Evolutionary conservation across 257 asterid species (phyloP), one percentile per base, ranked within the genome.

Genomic region (Voacanga thouarsii): DNA sequence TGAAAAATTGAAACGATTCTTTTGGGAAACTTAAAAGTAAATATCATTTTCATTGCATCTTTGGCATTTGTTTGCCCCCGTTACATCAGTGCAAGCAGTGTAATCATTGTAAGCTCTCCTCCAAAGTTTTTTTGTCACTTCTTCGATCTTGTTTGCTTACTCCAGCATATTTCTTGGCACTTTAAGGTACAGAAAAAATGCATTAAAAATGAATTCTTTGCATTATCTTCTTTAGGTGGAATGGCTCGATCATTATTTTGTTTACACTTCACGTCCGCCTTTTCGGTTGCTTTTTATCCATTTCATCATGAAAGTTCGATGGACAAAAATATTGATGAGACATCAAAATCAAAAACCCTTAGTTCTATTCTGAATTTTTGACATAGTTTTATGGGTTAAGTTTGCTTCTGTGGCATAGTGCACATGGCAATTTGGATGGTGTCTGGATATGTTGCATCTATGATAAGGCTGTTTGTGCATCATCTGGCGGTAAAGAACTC

Each of bases 191-290:
- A 6, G 47, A 12, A 2, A 2, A 63, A 61, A 72, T 64, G 45
- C 65, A 59, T 18, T 37, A 26, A n/a, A 67, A 55, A 16, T 80
- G 44, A 57, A 71, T 61, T 69, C 41, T 1, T 49, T 21, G 57
- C 18, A 9, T 41, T 10, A 39, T 67, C 65, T 37, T 74, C 55
- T 76, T 72, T 55, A 43, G 77, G 76, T 67, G 83, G 77, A 70
- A 33, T 47, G 80, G 77, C 53, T 80, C 56, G 21, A 69, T 75
- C 79, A 47, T 63, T 73, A 78, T 84, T 75, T 74, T 49, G 61
- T 74, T 79, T 67, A 49, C 78, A 77, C 73, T 53, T 74, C 76
- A 70, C 63, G 56, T 30, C 68, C 78, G 75, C 69, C 43, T 83
- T 50, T 74, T 30, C 11, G 10, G 28, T 75, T 63, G 49, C 79